Evolutionary conservation across 441 rosid species (phyloP).

Genomic region (Daphne laureola): DNA sequence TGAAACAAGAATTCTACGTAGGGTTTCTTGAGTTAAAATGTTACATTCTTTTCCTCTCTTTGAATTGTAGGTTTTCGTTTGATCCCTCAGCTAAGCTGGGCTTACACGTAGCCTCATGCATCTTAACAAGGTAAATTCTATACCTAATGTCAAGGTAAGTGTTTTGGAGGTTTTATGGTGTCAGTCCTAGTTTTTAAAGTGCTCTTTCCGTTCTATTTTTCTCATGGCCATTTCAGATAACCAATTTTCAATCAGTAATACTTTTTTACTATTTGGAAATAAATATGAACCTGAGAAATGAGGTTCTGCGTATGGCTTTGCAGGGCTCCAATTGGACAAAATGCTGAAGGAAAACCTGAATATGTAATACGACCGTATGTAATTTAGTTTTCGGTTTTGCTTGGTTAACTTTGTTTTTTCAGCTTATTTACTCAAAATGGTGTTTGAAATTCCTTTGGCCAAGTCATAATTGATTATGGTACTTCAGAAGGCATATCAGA

Average conservation of each 20-base stretch:
- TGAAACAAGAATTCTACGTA: background rate
- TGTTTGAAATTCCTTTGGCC: background rate
- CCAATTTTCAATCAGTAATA: no score
- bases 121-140: conserved; percentile 65
- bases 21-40: conserved; percentile 1
- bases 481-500: no score
- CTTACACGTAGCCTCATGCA: conserved; percentile 82
- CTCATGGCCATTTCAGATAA: no score
- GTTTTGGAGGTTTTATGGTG: no score
- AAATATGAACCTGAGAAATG: no score
- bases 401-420: conserved; percentile 2
- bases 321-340: conserved; percentile 83
- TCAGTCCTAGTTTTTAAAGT: no score
- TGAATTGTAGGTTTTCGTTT: conserved; percentile 70
- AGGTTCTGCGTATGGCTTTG: conserved; percentile 10
- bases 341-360: conserved; percentile 85
- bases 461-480: no score
- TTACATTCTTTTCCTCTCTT: conserved; percentile 9
- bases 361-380: conserved; percentile 92
- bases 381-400: conserved; percentile 8
- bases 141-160: conserved; percentile 1
- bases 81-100: conserved; percentile 81
- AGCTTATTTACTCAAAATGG: background rate
- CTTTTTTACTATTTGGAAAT: no score
- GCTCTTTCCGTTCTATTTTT: no score